These are phyloP conservation scores for Trametes hirsuta DNA, from an alignment of 1,284 basidiomycete genomes.

Conservation along the genomic window DNA sequence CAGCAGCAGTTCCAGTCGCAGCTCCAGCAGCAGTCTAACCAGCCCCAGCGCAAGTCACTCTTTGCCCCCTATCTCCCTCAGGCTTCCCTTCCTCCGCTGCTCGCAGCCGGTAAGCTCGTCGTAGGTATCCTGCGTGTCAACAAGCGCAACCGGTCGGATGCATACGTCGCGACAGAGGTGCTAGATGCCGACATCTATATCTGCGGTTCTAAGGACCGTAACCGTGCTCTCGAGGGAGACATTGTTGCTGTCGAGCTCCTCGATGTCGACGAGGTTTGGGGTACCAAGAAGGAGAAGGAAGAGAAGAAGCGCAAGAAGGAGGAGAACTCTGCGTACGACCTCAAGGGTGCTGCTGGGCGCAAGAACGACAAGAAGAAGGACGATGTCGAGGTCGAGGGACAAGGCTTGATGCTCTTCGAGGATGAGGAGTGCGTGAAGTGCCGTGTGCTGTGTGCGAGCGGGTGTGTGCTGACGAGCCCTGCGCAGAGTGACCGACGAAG, in stretches of 20 bases:
- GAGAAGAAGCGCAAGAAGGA: slow-evolving; percentile 99
- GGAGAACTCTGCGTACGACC: slow-evolving; percentile 92
- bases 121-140: slow-evolving; percentile 98
- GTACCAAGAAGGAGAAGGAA: slow-evolving; percentile 99
- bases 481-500: slow-evolving; percentile 89
- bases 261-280: slow-evolving; percentile 98
- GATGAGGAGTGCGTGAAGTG: slow-evolving; percentile 82
- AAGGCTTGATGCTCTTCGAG: slow-evolving; percentile 94
- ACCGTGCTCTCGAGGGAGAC: slow-evolving; percentile 97
- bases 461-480: slow-evolving; percentile 20
- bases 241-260: slow-evolving; percentile 98
- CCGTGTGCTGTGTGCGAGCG: slow-evolving; percentile 2
- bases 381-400: slow-evolving; percentile 99
- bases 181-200: slow-evolving; percentile 99
- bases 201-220: slow-evolving; percentile 98
- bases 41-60: slow-evolving; percentile 96
- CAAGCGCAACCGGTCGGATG: slow-evolving; percentile 98
- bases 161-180: slow-evolving; percentile 99
- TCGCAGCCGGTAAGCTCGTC: slow-evolving; percentile 98
- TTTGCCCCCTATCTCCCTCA: slow-evolving; percentile 99
- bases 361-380: slow-evolving; percentile 99
- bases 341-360: slow-evolving; percentile 74
- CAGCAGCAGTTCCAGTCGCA: slow-evolving; percentile 91
- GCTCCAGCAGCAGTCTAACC: slow-evolving; percentile 85
- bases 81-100: slow-evolving; percentile 93